Percentiles rank a stretch among this genome's conserved stretches.
These are phyloP conservation scores for Leucogyrophana mollusca DNA, from an alignment of 768 basidiomycete genomes.

Conservation along the genomic window DNA sequence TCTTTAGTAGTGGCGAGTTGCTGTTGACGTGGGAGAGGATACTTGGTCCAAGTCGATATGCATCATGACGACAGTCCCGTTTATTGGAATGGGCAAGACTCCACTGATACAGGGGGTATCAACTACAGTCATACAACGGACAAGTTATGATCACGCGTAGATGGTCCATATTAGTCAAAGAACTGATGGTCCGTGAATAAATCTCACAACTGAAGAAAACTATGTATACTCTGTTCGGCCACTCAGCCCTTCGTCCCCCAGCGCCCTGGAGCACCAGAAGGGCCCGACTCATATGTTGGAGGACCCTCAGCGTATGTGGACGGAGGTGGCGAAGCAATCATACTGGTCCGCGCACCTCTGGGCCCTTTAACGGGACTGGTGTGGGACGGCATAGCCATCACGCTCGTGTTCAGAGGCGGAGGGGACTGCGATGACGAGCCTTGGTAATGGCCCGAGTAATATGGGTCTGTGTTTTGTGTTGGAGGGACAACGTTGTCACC, in stretches of 20 bases:
- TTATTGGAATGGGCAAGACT: neutral
- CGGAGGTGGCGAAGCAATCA: constrained; percentile 22
- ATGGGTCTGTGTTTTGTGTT: constrained; percentile 33
- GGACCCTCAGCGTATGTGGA: constrained; percentile 50
- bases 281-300: constrained; percentile 62
- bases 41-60: too few relatives aligned
- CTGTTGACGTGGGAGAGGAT: neutral
- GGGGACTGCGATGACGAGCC: constrained; percentile 29
- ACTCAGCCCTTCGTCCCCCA: constrained; percentile 46
- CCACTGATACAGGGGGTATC: constrained; percentile 23
- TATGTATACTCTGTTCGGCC: neutral
- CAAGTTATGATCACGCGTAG: constrained; percentile 1
- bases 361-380: constrained; percentile 46
- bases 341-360: constrained; percentile 30
- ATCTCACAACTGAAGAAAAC: neutral
- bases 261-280: constrained; percentile 45
- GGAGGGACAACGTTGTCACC: constrained; percentile 44
- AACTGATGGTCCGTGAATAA: neutral
- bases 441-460: constrained; percentile 22
- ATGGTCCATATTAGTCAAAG: constrained; percentile 16
- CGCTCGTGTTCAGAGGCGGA: constrained; percentile 38
- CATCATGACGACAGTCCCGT: neutral
- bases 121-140: constrained; percentile 9
- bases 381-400: constrained; percentile 19
- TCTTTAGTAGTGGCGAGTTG: too few relatives aligned